A percentile compares a stretch with the other conserved stretches of the same genome.
These are phyloP conservation scores for Euphorbia schlechtendalii DNA, from an alignment of 441 rosid genomes.

Conservation along the genomic window DNA sequence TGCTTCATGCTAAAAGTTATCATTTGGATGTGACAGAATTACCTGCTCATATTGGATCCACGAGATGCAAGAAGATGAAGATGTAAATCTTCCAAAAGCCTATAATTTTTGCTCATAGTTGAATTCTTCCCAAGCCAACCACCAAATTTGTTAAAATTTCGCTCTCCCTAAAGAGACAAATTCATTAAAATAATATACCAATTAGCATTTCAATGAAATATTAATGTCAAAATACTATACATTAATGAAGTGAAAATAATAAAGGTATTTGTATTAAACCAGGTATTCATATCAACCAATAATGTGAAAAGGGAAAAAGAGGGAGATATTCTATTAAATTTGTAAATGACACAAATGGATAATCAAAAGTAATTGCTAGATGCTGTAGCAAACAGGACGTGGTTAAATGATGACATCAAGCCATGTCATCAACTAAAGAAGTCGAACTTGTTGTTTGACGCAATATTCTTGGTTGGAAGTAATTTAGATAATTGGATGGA, in stretches of 20 bases:
- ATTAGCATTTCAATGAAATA: constrained; percentile 2
- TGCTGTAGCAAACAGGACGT: too few species aligned
- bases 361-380: too few species aligned
- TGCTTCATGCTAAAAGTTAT: neutral
- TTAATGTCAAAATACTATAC: neutral
- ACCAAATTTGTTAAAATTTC: constrained; percentile 90
- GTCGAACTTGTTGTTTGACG: neutral
- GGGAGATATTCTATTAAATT: too few species aligned
- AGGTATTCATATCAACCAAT: too few species aligned
- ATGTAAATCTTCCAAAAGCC: constrained; percentile 93
- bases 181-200: neutral
- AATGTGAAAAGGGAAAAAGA: too few species aligned
- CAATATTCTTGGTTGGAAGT: neutral
- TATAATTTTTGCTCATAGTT: constrained; percentile 65
- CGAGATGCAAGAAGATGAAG: constrained; percentile 94
- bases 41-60: constrained; percentile 78
- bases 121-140: constrained; percentile 99
- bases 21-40: constrained; percentile 19
- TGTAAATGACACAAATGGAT: too few species aligned
- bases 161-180: constrained; percentile 64
- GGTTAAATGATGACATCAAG: too few species aligned
- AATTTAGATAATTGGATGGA: too few species aligned
- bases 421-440: neutral
- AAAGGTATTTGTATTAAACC: too few species aligned
- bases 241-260: too few species aligned